phyloP scores from a whole-genome alignment of 2,329 filamentous ascomycete genomes.

The Colletotrichum eleusines region DNA sequence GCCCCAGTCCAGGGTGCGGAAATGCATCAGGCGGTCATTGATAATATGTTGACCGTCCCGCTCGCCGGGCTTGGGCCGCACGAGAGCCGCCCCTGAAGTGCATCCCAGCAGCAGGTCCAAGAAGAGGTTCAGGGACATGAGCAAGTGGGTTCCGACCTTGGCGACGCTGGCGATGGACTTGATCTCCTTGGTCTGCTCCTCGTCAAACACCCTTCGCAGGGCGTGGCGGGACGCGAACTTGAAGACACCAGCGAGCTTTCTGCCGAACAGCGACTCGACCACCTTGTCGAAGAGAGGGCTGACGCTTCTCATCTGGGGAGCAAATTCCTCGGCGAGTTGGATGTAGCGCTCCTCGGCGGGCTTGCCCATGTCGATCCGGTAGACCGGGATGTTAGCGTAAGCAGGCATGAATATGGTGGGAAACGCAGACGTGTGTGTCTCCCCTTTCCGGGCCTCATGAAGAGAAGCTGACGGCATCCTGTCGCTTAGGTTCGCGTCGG shows the following conservation, averaged over 20 bases:
- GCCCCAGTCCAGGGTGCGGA: constrained; percentile 65
- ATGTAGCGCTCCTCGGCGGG: constrained; percentile 65
- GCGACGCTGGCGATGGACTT: constrained; percentile 63
- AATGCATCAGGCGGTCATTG: constrained; percentile 59
- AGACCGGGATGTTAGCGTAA: constrained; percentile 12
- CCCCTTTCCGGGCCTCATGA: not conserved
- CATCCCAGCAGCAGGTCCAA: constrained; percentile 73
- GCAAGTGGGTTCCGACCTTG: constrained; percentile 65
- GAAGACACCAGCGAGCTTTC: constrained; percentile 46
- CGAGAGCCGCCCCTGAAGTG: constrained; percentile 60
- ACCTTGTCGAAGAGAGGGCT: constrained; percentile 64
- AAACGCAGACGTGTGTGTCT: not conserved
- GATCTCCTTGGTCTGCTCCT: constrained; percentile 70
- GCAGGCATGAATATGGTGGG: not conserved
- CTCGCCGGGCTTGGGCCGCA: not conserved
- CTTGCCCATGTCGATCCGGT: constrained; percentile 65
- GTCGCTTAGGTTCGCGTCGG: not conserved
- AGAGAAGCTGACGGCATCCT: not conserved
- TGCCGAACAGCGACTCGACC: constrained; percentile 47
- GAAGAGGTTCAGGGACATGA: constrained; percentile 70
- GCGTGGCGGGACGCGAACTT: constrained; percentile 57
- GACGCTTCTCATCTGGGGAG: constrained; percentile 56
- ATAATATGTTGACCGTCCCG: no score
- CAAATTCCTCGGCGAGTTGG: constrained; percentile 60
- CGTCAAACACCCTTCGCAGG: constrained; percentile 61